Conservation (phyloP, 2,329 filamentous ascomycete genomes). For the Alternaria sp. region DNA sequence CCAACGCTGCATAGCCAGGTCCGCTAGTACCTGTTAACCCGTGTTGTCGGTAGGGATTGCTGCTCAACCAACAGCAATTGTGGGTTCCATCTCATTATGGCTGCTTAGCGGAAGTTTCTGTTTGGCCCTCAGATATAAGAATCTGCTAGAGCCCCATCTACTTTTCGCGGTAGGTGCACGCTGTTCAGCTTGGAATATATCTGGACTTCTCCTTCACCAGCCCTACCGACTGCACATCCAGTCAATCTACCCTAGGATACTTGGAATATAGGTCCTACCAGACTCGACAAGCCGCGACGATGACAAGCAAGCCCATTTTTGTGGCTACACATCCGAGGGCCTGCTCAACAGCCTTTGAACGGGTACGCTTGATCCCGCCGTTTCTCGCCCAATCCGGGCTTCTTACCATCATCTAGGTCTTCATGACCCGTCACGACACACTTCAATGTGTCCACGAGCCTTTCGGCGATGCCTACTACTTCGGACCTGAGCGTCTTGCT, state of each 20-base stretch:
- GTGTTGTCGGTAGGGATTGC: constrained; percentile 22
- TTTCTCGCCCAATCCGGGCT: constrained; percentile 1
- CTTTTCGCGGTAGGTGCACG: constrained; percentile 32
- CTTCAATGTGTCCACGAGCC: constrained; percentile 91
- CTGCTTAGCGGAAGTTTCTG: constrained; percentile 17
- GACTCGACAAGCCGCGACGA: constrained; percentile 49
- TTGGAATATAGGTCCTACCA: constrained; percentile 37
- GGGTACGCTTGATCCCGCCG: constrained; percentile 64
- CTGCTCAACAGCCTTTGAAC: constrained; percentile 96
- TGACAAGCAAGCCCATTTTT: constrained; percentile 86
- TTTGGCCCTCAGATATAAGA: constrained; percentile 32
- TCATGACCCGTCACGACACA: constrained; percentile 89
- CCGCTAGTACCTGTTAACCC: constrained; percentile 32
- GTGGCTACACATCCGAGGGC: constrained; percentile 92
- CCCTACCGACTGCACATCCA: not conserved
- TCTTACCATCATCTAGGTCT: constrained; percentile 63
- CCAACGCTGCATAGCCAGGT: constrained; percentile 22
- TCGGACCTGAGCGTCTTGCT: constrained; percentile 86
- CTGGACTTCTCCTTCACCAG: constrained; percentile 27
- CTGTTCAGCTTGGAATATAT: constrained; percentile 41
- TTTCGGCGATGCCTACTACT: constrained; percentile 97
- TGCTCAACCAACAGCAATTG: constrained; percentile 38
- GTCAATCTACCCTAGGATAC: constrained; percentile 25
- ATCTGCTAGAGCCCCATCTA: constrained; percentile 32
- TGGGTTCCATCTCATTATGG: constrained; percentile 28